A percentile compares a stretch with the other conserved stretches of the same genome.
Evolutionary conservation across 345 rosid species (phyloP).

Genomic region (Draba incana): DNA sequence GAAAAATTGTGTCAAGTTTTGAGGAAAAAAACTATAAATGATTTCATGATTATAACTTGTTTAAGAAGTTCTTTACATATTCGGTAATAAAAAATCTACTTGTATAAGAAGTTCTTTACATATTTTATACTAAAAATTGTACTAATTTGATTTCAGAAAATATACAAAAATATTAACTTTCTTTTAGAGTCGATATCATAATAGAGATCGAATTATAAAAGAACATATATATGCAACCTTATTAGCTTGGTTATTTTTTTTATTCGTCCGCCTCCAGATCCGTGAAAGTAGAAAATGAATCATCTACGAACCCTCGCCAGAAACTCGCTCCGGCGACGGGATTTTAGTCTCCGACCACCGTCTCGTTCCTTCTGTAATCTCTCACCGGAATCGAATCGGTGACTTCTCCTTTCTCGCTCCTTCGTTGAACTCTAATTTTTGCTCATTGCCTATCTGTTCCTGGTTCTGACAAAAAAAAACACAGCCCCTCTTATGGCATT

Average conservation of each 20-base stretch:
- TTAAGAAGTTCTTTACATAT: too few species aligned
- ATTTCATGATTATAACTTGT: too few species aligned
- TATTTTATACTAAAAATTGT: too few species aligned
- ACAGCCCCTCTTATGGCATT: slow-evolving; percentile 67
- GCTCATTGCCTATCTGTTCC: slow-evolving; percentile 27
- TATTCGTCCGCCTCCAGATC: not conserved
- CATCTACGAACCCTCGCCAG: slow-evolving; percentile 34
- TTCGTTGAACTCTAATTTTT: not conserved
- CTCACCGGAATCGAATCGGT: slow-evolving; percentile 37
- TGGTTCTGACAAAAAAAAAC: not conserved
- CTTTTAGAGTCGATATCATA: too few species aligned
- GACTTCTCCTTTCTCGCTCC: slow-evolving; percentile 21
- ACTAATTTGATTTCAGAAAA: too few species aligned
- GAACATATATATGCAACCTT: too few species aligned
- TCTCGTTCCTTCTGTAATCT: slow-evolving; percentile 31
- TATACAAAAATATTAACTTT: too few species aligned
- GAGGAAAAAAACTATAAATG: too few species aligned
- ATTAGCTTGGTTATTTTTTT: not conserved
- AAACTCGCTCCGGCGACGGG: slow-evolving; percentile 36
- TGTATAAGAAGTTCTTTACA: too few species aligned
- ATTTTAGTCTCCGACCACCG: slow-evolving; percentile 29
- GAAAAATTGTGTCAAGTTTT: not conserved
- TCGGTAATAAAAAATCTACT: too few species aligned
- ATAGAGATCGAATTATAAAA: too few species aligned
- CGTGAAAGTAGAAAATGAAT: slow-evolving; percentile 20